Evolutionary conservation across 768 basidiomycete species (phyloP).

Genomic region (Melanogaster broomeanus): DNA sequence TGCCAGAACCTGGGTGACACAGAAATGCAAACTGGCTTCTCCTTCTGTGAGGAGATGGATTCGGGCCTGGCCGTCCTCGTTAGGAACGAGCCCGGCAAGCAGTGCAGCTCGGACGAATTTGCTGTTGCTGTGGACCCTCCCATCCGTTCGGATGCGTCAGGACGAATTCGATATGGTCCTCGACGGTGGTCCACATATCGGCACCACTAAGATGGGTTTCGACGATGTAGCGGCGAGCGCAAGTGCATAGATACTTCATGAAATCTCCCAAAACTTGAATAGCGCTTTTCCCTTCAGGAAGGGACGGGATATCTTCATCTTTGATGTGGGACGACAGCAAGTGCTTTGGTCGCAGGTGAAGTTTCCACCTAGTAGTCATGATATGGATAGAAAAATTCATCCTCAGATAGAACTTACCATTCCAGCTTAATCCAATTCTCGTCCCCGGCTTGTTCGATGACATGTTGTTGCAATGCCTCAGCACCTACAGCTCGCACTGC

Average conservation of each 20-base stretch:
- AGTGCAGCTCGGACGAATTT: slow-evolving; percentile 54
- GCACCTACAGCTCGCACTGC: slow-evolving; percentile 40
- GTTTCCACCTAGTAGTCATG: slow-evolving; percentile 30
- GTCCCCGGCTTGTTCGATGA: slow-evolving; percentile 35
- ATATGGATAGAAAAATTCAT: not conserved
- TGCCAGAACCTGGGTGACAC: slow-evolving; percentile 44
- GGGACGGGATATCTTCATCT: slow-evolving; percentile 35
- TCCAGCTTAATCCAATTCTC: slow-evolving; percentile 46
- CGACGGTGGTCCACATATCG: slow-evolving; percentile 43
- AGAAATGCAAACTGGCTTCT: slow-evolving; percentile 60
- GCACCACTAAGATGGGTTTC: slow-evolving; percentile 42
- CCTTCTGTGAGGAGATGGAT: slow-evolving; percentile 60
- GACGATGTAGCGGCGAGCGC: slow-evolving; percentile 44
- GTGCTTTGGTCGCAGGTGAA: slow-evolving; percentile 39
- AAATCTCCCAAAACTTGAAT: slow-evolving; percentile 46
- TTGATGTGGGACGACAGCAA: slow-evolving; percentile 23
- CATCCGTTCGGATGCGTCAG: slow-evolving; percentile 65
- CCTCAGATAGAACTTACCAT: slow-evolving; percentile 29
- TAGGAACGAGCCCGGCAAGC: slow-evolving; percentile 48
- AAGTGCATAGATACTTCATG: slow-evolving; percentile 43
- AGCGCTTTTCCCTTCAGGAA: slow-evolving; percentile 40
- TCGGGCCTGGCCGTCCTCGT: slow-evolving; percentile 40
- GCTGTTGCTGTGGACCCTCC: slow-evolving; percentile 56
- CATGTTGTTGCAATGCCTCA: slow-evolving; percentile 39
- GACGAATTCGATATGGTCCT: slow-evolving; percentile 46